A percentile compares a stretch with the other conserved stretches of the same genome.
Conservation (phyloP, 345 rosid species). For the Nasturtium officinale region DNA sequence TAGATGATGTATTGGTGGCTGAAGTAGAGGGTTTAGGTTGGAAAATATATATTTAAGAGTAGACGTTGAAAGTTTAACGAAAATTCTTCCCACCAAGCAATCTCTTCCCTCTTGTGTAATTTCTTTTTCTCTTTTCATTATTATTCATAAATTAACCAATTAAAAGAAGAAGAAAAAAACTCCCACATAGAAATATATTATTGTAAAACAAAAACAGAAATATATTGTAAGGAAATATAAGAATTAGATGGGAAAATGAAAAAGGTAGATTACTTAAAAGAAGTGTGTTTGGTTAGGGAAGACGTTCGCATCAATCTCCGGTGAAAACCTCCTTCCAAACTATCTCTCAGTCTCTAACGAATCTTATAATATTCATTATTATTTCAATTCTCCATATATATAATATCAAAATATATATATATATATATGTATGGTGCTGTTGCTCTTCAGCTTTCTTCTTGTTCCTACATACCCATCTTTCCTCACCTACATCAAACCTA, state of each 20-base stretch:
- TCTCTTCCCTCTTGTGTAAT: conserved; percentile 38
- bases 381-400: background rate
- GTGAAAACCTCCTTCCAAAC: conserved; percentile 53
- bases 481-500: conserved; percentile 41
- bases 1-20: conserved; percentile 46
- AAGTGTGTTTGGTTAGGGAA: conserved; percentile 61
- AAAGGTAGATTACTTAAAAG: conserved; percentile 55
- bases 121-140: background rate
- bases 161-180: background rate
- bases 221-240: background rate
- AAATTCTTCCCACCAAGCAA: conserved; percentile 71
- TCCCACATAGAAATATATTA: background rate
- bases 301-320: conserved; percentile 71
- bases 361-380: conserved; percentile 28
- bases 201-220: background rate
- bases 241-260: conserved; percentile 5
- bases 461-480: conserved; percentile 44
- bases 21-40: conserved; percentile 61
- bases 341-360: conserved; percentile 61
- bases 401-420: conserved; percentile 5
- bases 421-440: conserved; percentile 35
- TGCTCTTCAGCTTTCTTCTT: conserved; percentile 47
- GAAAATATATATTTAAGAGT: conserved; percentile 45
- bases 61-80: conserved; percentile 78
- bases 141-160: background rate